Evolutionary conservation across 148 eudicot species (phyloP).

Genomic region (Dysphania ambrosioides): DNA sequence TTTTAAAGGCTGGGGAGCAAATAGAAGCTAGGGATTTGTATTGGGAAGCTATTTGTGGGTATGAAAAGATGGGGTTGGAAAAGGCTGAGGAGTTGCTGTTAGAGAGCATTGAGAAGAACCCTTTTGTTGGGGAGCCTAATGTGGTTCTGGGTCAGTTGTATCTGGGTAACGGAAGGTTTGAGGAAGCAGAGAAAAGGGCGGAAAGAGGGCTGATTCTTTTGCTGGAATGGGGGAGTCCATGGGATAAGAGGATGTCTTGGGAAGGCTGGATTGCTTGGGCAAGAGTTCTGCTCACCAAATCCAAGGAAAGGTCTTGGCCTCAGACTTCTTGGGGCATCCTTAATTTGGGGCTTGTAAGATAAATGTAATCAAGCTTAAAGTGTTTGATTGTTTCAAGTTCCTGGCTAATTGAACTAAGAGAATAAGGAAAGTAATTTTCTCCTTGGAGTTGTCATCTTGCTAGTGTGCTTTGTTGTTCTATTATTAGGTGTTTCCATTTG

Average conservation of each 20-base stretch:
- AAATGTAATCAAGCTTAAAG: slow-evolving; percentile 3
- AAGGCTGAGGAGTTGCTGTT: slow-evolving; percentile 51
- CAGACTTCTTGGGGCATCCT: slow-evolving; percentile 75
- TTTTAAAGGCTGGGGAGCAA: slow-evolving; percentile 54
- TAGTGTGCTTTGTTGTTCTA: not conserved
- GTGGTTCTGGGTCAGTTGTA: slow-evolving; percentile 74
- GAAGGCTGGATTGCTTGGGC: slow-evolving; percentile 98
- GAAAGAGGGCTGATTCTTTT: slow-evolving; percentile 56
- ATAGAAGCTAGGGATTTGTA: slow-evolving; percentile 68
- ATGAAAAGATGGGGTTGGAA: slow-evolving; percentile 31
- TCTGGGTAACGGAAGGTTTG: slow-evolving; percentile 54
- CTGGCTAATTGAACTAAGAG: too few species aligned
- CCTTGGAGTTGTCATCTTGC: not conserved
- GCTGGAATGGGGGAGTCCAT: slow-evolving; percentile 92
- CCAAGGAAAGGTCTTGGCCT: slow-evolving; percentile 84
- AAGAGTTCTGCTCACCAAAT: slow-evolving; percentile 76
- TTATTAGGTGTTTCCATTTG: too few species aligned
- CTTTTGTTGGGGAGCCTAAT: slow-evolving; percentile 82
- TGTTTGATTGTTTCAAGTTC: not conserved
- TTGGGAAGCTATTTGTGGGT: slow-evolving; percentile 75
- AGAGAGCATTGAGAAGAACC: slow-evolving; percentile 60
- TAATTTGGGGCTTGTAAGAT: slow-evolving; percentile 72
- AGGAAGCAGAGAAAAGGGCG: slow-evolving; percentile 59
- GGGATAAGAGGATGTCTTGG: slow-evolving; percentile 98
- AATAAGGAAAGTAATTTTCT: not conserved